Percentiles rank a stretch among this genome's conserved stretches.
Conservation (phyloP, 257 asterid species). For the Solanum phureja region DNA sequence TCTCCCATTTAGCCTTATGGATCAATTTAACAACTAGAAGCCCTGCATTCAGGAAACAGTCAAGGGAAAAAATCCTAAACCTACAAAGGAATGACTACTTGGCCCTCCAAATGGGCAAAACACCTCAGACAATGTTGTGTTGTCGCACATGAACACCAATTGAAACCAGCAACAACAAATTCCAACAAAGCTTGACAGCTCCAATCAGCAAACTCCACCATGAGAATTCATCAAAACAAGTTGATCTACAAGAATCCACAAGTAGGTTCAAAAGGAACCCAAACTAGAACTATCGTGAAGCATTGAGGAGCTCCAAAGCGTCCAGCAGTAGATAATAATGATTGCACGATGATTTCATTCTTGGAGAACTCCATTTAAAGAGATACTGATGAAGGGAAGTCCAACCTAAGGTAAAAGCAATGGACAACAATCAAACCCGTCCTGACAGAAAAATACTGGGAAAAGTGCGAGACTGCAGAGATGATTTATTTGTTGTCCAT, state of each 20-base stretch:
- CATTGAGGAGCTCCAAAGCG: slow-evolving; percentile 43
- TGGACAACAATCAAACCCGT: slow-evolving; percentile 32
- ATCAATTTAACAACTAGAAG: slow-evolving; percentile 23
- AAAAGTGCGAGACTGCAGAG: slow-evolving; percentile 31
- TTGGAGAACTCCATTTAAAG: slow-evolving; percentile 47
- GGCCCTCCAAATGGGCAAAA: slow-evolving; percentile 58
- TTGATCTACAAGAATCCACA: slow-evolving; percentile 34
- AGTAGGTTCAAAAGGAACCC: slow-evolving; percentile 32
- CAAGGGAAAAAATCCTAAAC: slow-evolving; percentile 43
- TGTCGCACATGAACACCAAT: slow-evolving; percentile 52
- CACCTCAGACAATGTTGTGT: slow-evolving; percentile 49
- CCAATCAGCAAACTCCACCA: slow-evolving; percentile 52
- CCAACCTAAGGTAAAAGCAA: slow-evolving; percentile 59
- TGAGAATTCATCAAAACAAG: slow-evolving; percentile 47
- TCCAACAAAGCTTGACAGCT: slow-evolving; percentile 59
- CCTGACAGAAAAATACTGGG: slow-evolving; percentile 22
- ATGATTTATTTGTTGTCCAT: slow-evolving; percentile 30
- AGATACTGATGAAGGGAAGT: slow-evolving; percentile 28
- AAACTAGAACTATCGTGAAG: slow-evolving; percentile 37
- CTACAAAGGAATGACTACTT: slow-evolving; percentile 37
- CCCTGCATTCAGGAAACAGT: slow-evolving; percentile 67
- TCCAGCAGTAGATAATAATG: slow-evolving; percentile 44
- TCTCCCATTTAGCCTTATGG: slow-evolving; percentile 37
- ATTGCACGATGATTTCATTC: slow-evolving; percentile 27
- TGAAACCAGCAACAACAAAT: slow-evolving; percentile 57